Conservation (phyloP, 2,329 filamentous ascomycete species). For the Pseudocercospora vitis region DNA sequence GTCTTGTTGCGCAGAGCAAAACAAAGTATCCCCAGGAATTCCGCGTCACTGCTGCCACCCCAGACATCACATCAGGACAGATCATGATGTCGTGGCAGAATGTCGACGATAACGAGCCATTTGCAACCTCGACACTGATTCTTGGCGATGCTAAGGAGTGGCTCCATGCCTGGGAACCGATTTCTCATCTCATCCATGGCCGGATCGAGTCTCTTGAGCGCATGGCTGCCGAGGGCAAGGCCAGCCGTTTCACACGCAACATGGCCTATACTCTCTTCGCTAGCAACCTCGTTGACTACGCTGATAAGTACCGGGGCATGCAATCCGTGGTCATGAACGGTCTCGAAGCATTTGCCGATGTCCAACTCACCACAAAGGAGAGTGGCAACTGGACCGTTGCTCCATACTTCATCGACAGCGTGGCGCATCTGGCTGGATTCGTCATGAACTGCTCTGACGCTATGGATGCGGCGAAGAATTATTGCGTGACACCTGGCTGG, state of each 20-base stretch:
- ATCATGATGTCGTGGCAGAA: slow-evolving; percentile 14
- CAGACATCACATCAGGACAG: slow-evolving; percentile 1
- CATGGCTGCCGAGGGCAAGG: slow-evolving; percentile 30
- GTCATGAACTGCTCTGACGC: slow-evolving; percentile 32
- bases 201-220: slow-evolving; percentile 33
- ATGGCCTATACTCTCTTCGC: slow-evolving; percentile 37
- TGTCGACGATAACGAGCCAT: slow-evolving; percentile 20
- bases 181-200: slow-evolving; percentile 32
- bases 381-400: slow-evolving; percentile 20
- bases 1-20: slow-evolving; percentile 22
- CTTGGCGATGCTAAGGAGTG: slow-evolving; percentile 30
- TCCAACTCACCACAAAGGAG: slow-evolving; percentile 15
- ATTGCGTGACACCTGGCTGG: slow-evolving; percentile 41
- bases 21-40: slow-evolving; percentile 7
- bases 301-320: slow-evolving; percentile 19
- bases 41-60: slow-evolving; percentile 10
- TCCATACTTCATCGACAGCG: slow-evolving; percentile 40
- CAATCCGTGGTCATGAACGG: slow-evolving; percentile 30
- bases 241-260: slow-evolving; percentile 31
- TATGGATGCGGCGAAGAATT: slow-evolving; percentile 35
- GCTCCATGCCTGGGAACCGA: slow-evolving; percentile 31
- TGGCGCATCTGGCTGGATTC: slow-evolving; percentile 29
- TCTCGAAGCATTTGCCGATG: slow-evolving; percentile 38
- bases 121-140: slow-evolving; percentile 28
- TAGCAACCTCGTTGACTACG: slow-evolving; percentile 22